phyloP scores from a whole-genome alignment of 345 rosid species.

The Eucalyptus leucophloia region DNA sequence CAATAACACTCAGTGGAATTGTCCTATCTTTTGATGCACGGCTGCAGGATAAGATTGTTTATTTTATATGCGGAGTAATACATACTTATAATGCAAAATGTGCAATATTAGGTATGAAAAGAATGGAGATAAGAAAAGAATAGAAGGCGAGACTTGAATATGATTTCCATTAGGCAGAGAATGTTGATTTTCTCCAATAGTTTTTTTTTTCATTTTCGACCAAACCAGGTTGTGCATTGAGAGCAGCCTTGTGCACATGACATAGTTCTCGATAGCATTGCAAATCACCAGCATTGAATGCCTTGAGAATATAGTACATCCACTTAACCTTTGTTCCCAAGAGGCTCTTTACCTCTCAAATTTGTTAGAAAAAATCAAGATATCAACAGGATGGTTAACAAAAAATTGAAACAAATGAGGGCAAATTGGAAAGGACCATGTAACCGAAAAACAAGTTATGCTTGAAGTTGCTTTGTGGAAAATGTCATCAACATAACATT shows the following conservation, averaged over 20 bases:
- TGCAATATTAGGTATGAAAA: background rate
- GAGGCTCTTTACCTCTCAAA: too few relatives aligned
- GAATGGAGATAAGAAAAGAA: background rate
- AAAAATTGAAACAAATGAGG: background rate
- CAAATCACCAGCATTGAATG: slow-evolving; percentile 44
- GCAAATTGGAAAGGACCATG: background rate
- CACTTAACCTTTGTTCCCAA: too few relatives aligned
- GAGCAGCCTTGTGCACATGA: slow-evolving; percentile 60
- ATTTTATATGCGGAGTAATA: too few relatives aligned
- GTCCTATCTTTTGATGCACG: slow-evolving; percentile 93
- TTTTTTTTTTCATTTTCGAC: slow-evolving; percentile 82
- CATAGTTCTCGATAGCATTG: slow-evolving; percentile 73
- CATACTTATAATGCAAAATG: background rate
- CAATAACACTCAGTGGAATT: slow-evolving; percentile 70
- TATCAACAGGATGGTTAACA: too few relatives aligned
- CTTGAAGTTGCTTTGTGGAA: background rate
- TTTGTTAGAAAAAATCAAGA: too few relatives aligned
- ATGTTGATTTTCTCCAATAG: slow-evolving; percentile 91
- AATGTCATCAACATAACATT: background rate
- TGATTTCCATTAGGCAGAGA: slow-evolving; percentile 94
- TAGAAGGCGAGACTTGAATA: slow-evolving; percentile 49
- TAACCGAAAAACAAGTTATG: background rate
- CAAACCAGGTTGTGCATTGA: slow-evolving; percentile 79
- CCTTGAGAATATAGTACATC: slow-evolving; percentile 71
- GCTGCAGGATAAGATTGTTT: slow-evolving; percentile 15